Percentiles rank a stretch among this genome's conserved stretches.
These are phyloP conservation scores for Zea luxurians DNA, from an alignment of 176 grass and related monocot species.

Conservation along the genomic window DNA sequence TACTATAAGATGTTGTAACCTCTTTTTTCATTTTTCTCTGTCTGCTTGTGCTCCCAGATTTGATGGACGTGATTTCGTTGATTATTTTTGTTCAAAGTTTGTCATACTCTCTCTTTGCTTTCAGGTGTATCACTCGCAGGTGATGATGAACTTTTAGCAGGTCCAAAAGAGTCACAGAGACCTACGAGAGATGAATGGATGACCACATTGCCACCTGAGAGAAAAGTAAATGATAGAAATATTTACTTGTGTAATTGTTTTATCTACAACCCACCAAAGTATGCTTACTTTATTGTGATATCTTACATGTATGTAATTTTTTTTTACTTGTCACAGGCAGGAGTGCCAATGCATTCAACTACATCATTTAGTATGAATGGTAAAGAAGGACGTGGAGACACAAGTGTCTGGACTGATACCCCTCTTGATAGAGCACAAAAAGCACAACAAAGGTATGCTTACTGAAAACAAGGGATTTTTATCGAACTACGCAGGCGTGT, in stretches of 20 bases:
- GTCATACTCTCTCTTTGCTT: slow-evolving; percentile 10
- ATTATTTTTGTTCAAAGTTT: background rate
- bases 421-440: slow-evolving; percentile 89
- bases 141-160: slow-evolving; percentile 87
- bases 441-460: slow-evolving; percentile 76
- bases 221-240: slow-evolving; percentile 66
- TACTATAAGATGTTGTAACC: background rate
- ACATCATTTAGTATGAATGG: slow-evolving; percentile 78
- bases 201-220: slow-evolving; percentile 92
- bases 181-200: slow-evolving; percentile 97
- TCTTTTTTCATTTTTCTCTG: background rate
- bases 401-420: slow-evolving; percentile 78
- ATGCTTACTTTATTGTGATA: slow-evolving; percentile 20
- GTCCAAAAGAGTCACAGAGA: slow-evolving; percentile 64
- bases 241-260: background rate
- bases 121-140: slow-evolving; percentile 89
- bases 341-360: slow-evolving; percentile 87
- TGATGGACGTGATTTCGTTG: background rate
- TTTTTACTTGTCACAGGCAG: slow-evolving; percentile 49
- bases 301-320: slow-evolving; percentile 26
- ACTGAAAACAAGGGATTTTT: background rate
- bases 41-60: background rate
- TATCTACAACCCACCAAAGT: slow-evolving; percentile 17
- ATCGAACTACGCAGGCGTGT: background rate
- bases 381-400: slow-evolving; percentile 90